Evolutionary conservation across 169 alveolate genomes (phyloP).

Genomic region (Plasmodium ovale): DNA sequence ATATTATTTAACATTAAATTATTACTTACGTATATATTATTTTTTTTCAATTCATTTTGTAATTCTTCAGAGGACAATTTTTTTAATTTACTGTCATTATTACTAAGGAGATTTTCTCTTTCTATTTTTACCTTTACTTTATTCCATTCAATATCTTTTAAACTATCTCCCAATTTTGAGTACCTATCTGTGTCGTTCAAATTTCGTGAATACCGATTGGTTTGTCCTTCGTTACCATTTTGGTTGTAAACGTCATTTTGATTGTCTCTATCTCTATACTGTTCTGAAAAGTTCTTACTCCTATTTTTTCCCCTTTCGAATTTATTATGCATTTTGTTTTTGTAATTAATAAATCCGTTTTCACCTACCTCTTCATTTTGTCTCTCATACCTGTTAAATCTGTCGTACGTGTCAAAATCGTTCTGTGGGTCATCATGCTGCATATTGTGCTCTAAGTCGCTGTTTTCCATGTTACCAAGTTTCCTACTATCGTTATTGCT

Average conservation of each 20-base stretch:
- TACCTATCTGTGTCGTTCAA: constrained; percentile 37
- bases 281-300: neutral
- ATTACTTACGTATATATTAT: constrained; percentile 80
- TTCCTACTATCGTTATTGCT: too few species aligned
- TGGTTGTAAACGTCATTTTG: neutral
- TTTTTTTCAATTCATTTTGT: constrained; percentile 77
- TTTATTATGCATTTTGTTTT: neutral
- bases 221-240: neutral
- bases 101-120: constrained; percentile 78
- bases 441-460: neutral
- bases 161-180: constrained; percentile 41
- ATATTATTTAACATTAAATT: constrained; percentile 79
- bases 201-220: constrained; percentile 5
- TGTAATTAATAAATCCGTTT: constrained; percentile 39
- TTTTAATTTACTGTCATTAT: constrained; percentile 76
- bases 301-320: constrained; percentile 7
- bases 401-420: constrained; percentile 3
- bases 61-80: constrained; percentile 83
- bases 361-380: constrained; percentile 8
- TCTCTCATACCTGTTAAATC: constrained; percentile 30
- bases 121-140: constrained; percentile 79
- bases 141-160: constrained; percentile 81
- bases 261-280: neutral
- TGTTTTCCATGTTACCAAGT: neutral
- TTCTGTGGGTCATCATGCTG: neutral